phyloP scores from a whole-genome alignment of 2,329 filamentous ascomycete genomes.

The Penicillium olsonii region DNA sequence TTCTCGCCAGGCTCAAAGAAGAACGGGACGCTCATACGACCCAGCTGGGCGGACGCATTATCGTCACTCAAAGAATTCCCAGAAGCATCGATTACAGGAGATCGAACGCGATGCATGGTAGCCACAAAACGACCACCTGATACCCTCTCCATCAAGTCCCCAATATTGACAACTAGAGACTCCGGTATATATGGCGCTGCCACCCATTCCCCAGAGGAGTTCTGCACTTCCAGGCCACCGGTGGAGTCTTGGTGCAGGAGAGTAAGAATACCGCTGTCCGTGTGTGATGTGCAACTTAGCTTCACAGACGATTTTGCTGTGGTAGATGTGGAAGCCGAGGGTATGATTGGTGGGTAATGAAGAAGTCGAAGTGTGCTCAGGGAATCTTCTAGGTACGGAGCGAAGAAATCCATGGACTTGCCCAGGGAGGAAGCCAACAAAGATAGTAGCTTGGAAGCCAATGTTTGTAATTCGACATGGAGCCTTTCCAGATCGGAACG shows the following conservation, averaged over 20 bases:
- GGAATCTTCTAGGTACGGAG: slow-evolving; percentile 43
- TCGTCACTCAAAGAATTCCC: not conserved
- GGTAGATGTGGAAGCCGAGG: slow-evolving; percentile 1
- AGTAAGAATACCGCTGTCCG: slow-evolving; percentile 51
- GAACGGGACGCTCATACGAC: slow-evolving; percentile 49
- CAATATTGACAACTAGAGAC: slow-evolving; percentile 49
- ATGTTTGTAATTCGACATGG: slow-evolving; percentile 42
- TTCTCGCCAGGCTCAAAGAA: slow-evolving; percentile 51
- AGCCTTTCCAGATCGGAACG: slow-evolving; percentile 37
- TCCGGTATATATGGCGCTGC: slow-evolving; percentile 44
- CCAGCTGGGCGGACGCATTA: slow-evolving; percentile 15
- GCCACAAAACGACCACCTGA: slow-evolving; percentile 48
- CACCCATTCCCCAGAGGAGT: slow-evolving; percentile 45
- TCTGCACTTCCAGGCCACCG: slow-evolving; percentile 51
- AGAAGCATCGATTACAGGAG: slow-evolving; percentile 12
- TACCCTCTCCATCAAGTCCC: slow-evolving; percentile 46
- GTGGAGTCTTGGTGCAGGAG: slow-evolving; percentile 51
- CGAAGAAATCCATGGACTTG: slow-evolving; percentile 44
- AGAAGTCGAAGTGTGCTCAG: slow-evolving; percentile 49
- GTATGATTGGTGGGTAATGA: slow-evolving; percentile 42
- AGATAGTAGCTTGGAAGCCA: slow-evolving; percentile 42
- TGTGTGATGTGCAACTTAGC: slow-evolving; percentile 35
- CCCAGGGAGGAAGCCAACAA: slow-evolving; percentile 43
- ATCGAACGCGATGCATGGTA: slow-evolving; percentile 49
- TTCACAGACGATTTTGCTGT: slow-evolving; percentile 12